phyloP scores from a whole-genome alignment of 169 alveolate genomes.

The Eimeria praecox region DNA sequence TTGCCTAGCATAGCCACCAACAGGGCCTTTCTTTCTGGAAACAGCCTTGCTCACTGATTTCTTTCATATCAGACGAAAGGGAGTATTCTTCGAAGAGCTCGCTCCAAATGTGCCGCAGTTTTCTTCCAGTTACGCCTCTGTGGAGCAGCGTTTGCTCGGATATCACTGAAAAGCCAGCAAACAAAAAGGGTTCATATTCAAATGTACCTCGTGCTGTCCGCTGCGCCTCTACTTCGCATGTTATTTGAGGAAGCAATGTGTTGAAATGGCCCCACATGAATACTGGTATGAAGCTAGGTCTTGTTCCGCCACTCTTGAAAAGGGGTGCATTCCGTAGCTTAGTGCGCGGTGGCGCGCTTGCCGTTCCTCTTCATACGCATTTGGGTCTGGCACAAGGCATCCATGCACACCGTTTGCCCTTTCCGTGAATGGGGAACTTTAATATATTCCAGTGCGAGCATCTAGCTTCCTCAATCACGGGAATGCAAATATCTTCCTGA shows the following conservation, averaged over 20 bases:
- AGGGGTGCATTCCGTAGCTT: constrained; percentile 62
- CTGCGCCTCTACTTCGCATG: no score
- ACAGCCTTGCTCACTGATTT: constrained; percentile 36
- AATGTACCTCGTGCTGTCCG: neutral
- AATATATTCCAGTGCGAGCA: neutral
- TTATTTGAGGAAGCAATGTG: neutral
- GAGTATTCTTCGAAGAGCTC: constrained; percentile 60
- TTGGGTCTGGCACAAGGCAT: neutral
- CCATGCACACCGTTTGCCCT: neutral
- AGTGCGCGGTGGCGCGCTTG: constrained; percentile 40
- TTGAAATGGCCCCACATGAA: constrained; percentile 36
- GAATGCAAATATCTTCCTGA: neutral
- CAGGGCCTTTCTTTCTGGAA: neutral
- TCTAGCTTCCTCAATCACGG: neutral
- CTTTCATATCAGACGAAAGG: constrained; percentile 51
- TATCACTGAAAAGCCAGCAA: constrained; percentile 35
- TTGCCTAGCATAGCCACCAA: neutral
- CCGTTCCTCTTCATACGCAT: constrained; percentile 13
- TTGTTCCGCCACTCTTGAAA: constrained; percentile 3
- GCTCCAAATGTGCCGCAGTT: constrained; percentile 54
- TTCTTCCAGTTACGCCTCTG: constrained; percentile 53
- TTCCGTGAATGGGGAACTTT: neutral
- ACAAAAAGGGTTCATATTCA: neutral
- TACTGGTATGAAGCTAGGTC: constrained; percentile 64
- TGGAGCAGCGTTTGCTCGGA: constrained; percentile 70